Evolutionary conservation across 169 alveolate genomes (phyloP), one percentile per base, ranked within the genome.

Genomic region (Theileria orientalis): DNA sequence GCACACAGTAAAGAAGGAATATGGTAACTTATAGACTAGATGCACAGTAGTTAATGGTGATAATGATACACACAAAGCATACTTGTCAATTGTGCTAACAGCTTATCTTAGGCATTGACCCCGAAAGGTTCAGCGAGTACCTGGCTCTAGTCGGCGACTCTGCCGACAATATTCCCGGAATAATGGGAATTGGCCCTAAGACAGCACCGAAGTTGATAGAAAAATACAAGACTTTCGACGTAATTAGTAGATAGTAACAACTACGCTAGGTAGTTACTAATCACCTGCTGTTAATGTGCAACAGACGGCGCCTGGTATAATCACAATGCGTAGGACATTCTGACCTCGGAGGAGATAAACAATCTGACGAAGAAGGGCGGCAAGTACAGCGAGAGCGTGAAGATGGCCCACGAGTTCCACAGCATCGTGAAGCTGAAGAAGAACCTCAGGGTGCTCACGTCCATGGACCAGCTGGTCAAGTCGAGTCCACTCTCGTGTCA

Each of bases 151-250:
- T 85, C 42, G 93, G 93, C 33, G 93, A 89, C 69, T 46, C 87
- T 32, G 83, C 92, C 3, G 93, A 89, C 69, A 86, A 86, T 21
- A 84, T 89, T 32, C 84, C 92, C 27, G 93, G 93, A 3, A 76
- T 89, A 19, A 85, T 88, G 77, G 86, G 84, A 60, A 83, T 89
- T 23, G 93, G 93, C n/a, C 92, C 90, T 14, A 84, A 89, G 57
- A 89, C 91, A 23, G 90, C 92, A n/a, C 90, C 88, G 19, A 59
- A 63, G 44, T 82, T 89, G 27, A 79, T 89, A 27, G 75, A 83
- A 47, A 84, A 89, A 66, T 84, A 71, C 60, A 35, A 52, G 25
- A 63, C 83, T 25, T 83, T 89, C 61, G 86, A 89, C 44, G 87
- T 84, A 51, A 54, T 69, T 33, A n/a, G n/a, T n/a, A n/a, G n/a